phyloP scores from a whole-genome alignment of 495 filamentous ascomycete genomes.

The Articulospora tetracladia region DNA sequence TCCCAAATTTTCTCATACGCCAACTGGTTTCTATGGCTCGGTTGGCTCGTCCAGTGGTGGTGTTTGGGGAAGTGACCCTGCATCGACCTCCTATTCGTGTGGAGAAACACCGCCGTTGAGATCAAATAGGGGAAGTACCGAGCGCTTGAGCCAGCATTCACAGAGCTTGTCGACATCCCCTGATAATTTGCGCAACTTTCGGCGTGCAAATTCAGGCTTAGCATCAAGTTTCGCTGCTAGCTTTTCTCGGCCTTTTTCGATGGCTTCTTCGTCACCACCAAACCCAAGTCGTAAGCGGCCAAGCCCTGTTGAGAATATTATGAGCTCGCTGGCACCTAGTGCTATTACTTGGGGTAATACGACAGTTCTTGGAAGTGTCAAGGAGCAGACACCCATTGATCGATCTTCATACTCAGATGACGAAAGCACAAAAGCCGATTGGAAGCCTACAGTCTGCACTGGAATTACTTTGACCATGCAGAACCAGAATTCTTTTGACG shows the following conservation, averaged over 20 bases:
- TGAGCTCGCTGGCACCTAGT: constrained; percentile 55
- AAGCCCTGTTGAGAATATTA: constrained; percentile 64
- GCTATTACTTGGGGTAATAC: constrained; percentile 64
- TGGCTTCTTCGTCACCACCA: constrained; percentile 54
- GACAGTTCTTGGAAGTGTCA: constrained; percentile 49
- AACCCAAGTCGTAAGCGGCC: constrained; percentile 61
- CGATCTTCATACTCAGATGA: constrained; percentile 43
- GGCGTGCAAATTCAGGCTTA: constrained; percentile 52
- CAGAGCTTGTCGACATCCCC: constrained; percentile 66
- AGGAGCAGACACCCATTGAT: constrained; percentile 35
- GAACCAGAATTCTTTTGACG: constrained; percentile 74
- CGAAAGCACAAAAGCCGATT: constrained; percentile 27
- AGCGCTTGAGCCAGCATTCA: constrained; percentile 15
- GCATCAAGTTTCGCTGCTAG: constrained; percentile 65
- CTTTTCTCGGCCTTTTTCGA: constrained; percentile 67
- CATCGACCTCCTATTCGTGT: constrained; percentile 49
- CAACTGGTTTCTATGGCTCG: constrained; percentile 56
- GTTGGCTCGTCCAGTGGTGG: constrained; percentile 50
- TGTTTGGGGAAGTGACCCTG: constrained; percentile 43
- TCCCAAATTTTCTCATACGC: constrained; percentile 54
- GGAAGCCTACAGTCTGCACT: constrained; percentile 38
- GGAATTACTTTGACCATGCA: constrained; percentile 58
- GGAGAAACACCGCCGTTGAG: constrained; percentile 65
- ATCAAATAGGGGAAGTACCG: constrained; percentile 22
- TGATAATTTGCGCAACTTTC: constrained; percentile 50